Base-by-base conservation (phyloP, 768 basidiomycete species). In the Hypholoma sublateritium region DNA sequence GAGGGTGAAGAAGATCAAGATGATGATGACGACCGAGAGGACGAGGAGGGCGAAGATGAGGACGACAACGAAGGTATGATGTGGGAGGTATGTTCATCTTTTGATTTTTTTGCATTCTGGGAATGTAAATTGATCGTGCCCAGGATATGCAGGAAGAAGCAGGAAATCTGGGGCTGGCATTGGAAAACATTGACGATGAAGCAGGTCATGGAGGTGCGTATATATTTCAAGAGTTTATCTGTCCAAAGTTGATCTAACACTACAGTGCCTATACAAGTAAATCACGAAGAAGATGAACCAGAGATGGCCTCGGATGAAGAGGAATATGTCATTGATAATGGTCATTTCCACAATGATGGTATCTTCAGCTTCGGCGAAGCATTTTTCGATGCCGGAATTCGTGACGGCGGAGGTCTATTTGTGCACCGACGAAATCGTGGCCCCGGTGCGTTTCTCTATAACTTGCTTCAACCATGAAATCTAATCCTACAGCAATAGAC, bases 241-340 rank as follows among this genome's bases (percentile, higher is more conserved):
- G 22, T 42, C 35, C 25, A 55, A 55, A 47, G 17, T 53, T 59
- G 45, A 60, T 25, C n/a, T 35, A 8, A 12, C 53, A 60, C 21
- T 56, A 39, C 49, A 74, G 73, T 74, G 12, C 72, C 73, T 13
- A 83, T 87, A 44, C 82, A 83, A 63, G 79, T 86, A 47, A 81
- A 84, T 41, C 84, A 85, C 47, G 80, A 82, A 53, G 84, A 82
- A 42, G 84, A 84, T 59, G 86, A 83, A 55, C 84, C 78, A 4
- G 88, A 86, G 57, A 72, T 81, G 68, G 75, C 73, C 43, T 89
- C 87, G 11, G 85, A 87, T 60, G 87, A 86, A 50, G 84, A 87
- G 61, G 87, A 86, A 76, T 87, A 74, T 50, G 78, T 67, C 3
- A 62, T 70, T 13, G 76, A 73, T 22, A 69, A 75, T 58, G 72